A percentile compares a stretch with the other conserved stretches of the same genome.
These are phyloP conservation scores for Ailanthus altissimus DNA, from an alignment of 345 rosid genomes.

Conservation along the genomic window DNA sequence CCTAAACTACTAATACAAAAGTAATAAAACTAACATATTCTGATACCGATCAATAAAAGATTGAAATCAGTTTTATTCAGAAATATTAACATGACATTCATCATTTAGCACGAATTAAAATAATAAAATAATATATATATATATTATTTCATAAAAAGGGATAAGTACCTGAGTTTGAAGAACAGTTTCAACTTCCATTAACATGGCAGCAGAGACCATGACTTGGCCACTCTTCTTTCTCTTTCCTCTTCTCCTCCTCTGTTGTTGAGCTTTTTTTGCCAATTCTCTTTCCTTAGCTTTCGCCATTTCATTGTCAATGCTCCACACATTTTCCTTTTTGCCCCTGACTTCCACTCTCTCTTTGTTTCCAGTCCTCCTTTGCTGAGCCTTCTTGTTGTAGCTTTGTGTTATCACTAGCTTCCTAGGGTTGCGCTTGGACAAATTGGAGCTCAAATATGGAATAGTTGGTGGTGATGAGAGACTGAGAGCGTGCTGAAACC, in stretches of 20 bases:
- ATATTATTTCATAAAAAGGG: neutral
- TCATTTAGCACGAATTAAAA: neutral
- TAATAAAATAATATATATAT: neutral
- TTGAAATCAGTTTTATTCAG: neutral
- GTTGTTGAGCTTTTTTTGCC: slow-evolving; percentile 34
- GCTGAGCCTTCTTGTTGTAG: slow-evolving; percentile 30
- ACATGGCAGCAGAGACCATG: slow-evolving; percentile 69
- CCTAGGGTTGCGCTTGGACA: slow-evolving; percentile 10
- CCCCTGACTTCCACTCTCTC: slow-evolving; percentile 47
- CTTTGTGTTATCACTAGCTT: slow-evolving; percentile 29
- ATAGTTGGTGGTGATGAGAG: slow-evolving; percentile 5
- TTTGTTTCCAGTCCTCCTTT: slow-evolving; percentile 23
- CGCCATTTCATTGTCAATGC: slow-evolving; percentile 71
- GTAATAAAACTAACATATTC: neutral
- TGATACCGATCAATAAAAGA: neutral
- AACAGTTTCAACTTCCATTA: slow-evolving; percentile 73
- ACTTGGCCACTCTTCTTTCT: slow-evolving; percentile 42
- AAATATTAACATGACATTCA: neutral
- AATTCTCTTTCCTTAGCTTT: slow-evolving; percentile 34
- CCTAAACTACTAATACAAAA: too few relatives aligned
- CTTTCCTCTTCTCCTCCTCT: slow-evolving; percentile 50
- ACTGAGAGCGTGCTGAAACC: slow-evolving; percentile 31
- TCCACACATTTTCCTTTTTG: slow-evolving; percentile 74
- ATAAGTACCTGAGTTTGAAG: slow-evolving; percentile 81
- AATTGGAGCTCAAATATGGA: neutral